A percentile compares a stretch with the other conserved stretches of the same genome.
phyloP scores from a whole-genome alignment of 495 filamentous ascomycete genomes.

The Aspergillus homomorphus region DNA sequence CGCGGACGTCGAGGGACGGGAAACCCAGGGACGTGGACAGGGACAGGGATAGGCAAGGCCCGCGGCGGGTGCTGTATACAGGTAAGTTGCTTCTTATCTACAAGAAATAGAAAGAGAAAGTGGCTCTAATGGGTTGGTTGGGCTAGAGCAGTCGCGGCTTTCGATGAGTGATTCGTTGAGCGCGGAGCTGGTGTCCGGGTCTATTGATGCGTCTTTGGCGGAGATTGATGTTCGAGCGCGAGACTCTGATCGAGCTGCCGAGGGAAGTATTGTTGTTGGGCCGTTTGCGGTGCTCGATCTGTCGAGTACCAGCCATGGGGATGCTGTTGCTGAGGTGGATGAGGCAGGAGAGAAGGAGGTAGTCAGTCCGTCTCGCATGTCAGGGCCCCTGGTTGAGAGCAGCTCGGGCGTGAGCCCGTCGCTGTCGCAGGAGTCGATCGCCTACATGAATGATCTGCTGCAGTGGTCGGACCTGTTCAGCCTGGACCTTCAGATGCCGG shows the following conservation, averaged over 20 bases:
- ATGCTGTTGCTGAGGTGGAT: not conserved
- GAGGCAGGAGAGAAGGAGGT: not conserved
- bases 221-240: conserved; percentile 30
- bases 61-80: conserved; percentile 34
- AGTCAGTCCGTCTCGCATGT: not conserved
- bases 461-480: conserved; percentile 36
- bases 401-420: conserved; percentile 4
- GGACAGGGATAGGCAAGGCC: conserved; percentile 20
- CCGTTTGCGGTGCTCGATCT: conserved; percentile 34
- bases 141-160: conserved; percentile 27
- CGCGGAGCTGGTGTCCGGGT: conserved; percentile 26
- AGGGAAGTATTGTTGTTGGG: conserved; percentile 30
- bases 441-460: conserved; percentile 32
- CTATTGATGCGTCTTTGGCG: conserved; percentile 32
- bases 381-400: not conserved
- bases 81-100: conserved; percentile 14
- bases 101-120: too few relatives aligned
- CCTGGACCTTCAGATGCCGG: conserved; percentile 26
- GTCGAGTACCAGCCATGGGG: not conserved
- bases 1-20: conserved; percentile 5
- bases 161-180: conserved; percentile 32
- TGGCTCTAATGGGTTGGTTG: not conserved
- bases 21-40: not conserved
- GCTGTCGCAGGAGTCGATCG: conserved; percentile 23
- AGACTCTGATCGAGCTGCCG: conserved; percentile 19